These are phyloP conservation scores for Jaltomata sinuosa DNA, from an alignment of 257 asterid genomes.

Conservation along the genomic window DNA sequence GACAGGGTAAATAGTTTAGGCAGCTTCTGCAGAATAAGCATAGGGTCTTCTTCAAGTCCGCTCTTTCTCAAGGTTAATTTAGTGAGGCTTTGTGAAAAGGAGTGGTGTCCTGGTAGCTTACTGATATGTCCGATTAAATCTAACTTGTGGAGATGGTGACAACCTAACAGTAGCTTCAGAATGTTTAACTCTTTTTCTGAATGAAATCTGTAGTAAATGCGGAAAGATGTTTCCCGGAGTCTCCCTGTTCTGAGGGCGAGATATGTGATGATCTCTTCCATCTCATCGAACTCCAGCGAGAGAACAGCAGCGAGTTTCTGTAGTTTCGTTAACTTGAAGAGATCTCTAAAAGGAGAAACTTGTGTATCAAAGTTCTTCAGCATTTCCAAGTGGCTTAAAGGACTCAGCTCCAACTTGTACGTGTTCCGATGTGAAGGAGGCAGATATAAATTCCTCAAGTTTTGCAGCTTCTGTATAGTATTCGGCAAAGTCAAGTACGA, in stretches of 20 bases:
- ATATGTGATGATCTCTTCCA: conserved; percentile 18
- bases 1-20: conserved; percentile 17
- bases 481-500: conserved; percentile 34
- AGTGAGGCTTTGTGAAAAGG: conserved; percentile 22
- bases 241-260: conserved; percentile 9
- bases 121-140: conserved; percentile 32
- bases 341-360: conserved; percentile 33
- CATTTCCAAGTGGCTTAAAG: conserved; percentile 29
- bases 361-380: conserved; percentile 39
- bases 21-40: conserved; percentile 34
- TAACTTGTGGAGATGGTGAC: conserved; percentile 33
- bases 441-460: conserved; percentile 41
- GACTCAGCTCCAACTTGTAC: conserved; percentile 25
- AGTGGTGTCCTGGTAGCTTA: conserved; percentile 26
- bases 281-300: conserved; percentile 19
- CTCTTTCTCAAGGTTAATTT: conserved; percentile 43
- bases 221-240: conserved; percentile 31
- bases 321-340: conserved; percentile 28
- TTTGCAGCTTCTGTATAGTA: conserved; percentile 32
- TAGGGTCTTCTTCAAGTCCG: conserved; percentile 41
- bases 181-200: conserved; percentile 28
- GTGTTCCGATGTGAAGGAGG: conserved; percentile 33
- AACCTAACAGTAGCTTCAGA: conserved; percentile 23
- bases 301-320: conserved; percentile 34
- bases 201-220: conserved; percentile 27